Base-by-base conservation (phyloP, 2,329 filamentous ascomycete species). In the Stachybotrys echinatus region DNA sequence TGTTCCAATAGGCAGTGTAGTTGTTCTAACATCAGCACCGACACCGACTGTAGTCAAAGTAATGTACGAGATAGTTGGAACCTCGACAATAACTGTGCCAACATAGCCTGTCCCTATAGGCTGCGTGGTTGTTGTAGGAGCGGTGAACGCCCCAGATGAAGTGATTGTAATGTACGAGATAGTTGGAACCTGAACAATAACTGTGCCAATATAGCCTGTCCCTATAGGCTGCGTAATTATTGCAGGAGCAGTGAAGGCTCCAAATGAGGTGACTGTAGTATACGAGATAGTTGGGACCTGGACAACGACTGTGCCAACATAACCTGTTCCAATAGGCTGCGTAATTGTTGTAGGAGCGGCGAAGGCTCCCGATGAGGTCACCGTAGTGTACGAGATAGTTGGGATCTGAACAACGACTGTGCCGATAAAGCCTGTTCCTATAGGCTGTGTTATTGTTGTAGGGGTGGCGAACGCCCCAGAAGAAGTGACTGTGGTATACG, bases 221-320 rank as follows among this genome's bases (percentile, higher is more conserved):
- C 27, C 27, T 6, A 31, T 12, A 12, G 27, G 27, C 7, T 31
- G 7, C 12, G 27, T 31, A 12, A 31, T 12, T 12, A 12, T 31
- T 6, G 27, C 12, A 12, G 27, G 27, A 6, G 12, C 12, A 31
- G 27, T 6, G 12, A 31, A 7, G 27, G 27, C 27, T 6, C 19
- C 17, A 7, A 7, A 6, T 40, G 17, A 20, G 19, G 44, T 46
- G n/a, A 37, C 27, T 18, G 44, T 46, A 10, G 21, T 31, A 37
- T 8, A 58, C 1, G 54, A 51, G 4, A 52, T 52, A 14, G 55
- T 53, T n/a, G 55, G 55, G 8, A 31, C 52, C 38, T 53, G 49
- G 10, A 57, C 43, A 23, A 57, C n/a, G 4, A 56, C 51, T 1
- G 55, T 58, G 14, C 51, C 54, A 6, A 50, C 22, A 20, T 12